These are phyloP conservation scores for Candida andamanensis DNA, from an alignment of 805 yeast genomes.

Conservation along the genomic window DNA sequence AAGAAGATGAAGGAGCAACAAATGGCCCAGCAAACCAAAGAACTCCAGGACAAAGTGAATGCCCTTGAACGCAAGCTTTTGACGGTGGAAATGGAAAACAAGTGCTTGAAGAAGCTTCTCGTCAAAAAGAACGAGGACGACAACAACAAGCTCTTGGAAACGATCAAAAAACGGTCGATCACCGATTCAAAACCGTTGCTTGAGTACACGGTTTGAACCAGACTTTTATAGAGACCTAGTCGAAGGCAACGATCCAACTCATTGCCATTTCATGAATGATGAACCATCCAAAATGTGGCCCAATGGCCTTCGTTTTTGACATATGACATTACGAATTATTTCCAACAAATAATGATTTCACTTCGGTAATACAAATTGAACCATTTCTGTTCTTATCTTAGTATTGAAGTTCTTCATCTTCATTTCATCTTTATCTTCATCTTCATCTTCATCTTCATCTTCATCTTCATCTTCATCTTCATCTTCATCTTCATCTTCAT, in stretches of 20 bases:
- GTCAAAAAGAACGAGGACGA: conserved; percentile 68
- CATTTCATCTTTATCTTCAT: no score
- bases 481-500: no score
- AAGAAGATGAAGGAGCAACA: conserved; percentile 91
- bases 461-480: no score
- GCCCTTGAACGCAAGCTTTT: conserved; percentile 68
- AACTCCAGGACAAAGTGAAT: conserved; percentile 62
- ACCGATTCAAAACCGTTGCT: conserved; percentile 25
- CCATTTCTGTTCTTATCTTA: no score
- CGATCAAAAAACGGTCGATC: conserved; percentile 45
- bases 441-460: no score
- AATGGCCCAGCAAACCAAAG: conserved; percentile 72
- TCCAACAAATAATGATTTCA: conserved; percentile 21
- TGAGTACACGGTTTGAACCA: conserved; percentile 25
- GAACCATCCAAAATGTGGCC: conserved; percentile 13
- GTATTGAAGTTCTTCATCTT: no score
- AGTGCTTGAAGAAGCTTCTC: conserved; percentile 74
- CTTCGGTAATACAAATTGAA: no score
- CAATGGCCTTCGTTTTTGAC: no score
- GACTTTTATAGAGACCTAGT: conserved; percentile 14
- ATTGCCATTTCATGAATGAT: conserved; percentile 10
- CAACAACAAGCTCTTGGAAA: conserved; percentile 49
- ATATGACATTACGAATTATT: conserved; percentile 11
- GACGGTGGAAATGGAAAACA: conserved; percentile 90
- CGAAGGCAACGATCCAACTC: conserved; percentile 35